Percentiles rank a stretch among this genome's conserved stretches.
These are phyloP conservation scores for Epichloe amarillans DNA, from an alignment of 2,329 filamentous ascomycete genomes.

Conservation along the genomic window DNA sequence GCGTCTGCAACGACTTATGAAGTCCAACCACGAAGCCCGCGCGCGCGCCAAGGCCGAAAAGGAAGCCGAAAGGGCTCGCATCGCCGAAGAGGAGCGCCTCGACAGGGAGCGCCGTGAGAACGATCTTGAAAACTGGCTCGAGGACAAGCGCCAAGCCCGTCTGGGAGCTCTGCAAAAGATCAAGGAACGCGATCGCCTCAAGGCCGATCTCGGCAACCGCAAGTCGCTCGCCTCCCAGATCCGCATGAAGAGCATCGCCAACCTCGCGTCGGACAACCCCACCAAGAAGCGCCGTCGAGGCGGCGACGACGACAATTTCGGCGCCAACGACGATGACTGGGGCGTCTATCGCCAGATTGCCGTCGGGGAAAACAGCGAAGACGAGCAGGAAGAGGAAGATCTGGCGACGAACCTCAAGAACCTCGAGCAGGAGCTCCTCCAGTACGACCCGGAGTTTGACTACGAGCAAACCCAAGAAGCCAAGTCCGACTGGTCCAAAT, in stretches of 20 bases:
- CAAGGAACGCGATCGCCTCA: slow-evolving; percentile 84
- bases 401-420: slow-evolving; percentile 57
- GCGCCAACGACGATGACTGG: slow-evolving; percentile 96
- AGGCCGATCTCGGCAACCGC: slow-evolving; percentile 88
- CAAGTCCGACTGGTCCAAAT: slow-evolving; percentile 91
- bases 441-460: slow-evolving; percentile 77
- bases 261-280: slow-evolving; percentile 81
- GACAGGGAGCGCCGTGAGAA: slow-evolving; percentile 76
- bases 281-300: slow-evolving; percentile 73
- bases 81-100: slow-evolving; percentile 68
- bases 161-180: slow-evolving; percentile 61
- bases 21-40: slow-evolving; percentile 86
- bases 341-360: slow-evolving; percentile 90
- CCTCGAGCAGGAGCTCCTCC: slow-evolving; percentile 73
- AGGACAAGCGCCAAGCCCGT: slow-evolving; percentile 66
- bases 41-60: slow-evolving; percentile 95
- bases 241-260: slow-evolving; percentile 96
- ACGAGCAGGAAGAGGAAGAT: slow-evolving; percentile 88
- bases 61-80: slow-evolving; percentile 74
- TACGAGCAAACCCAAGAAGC: slow-evolving; percentile 88
- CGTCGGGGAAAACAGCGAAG: slow-evolving; percentile 67
- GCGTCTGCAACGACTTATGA: slow-evolving; percentile 80
- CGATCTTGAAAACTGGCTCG: slow-evolving; percentile 76
- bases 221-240: slow-evolving; percentile 94
- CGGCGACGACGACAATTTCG: slow-evolving; percentile 90